phyloP scores from a whole-genome alignment of 2,329 filamentous ascomycete genomes.

The Microsporum audouinii region DNA sequence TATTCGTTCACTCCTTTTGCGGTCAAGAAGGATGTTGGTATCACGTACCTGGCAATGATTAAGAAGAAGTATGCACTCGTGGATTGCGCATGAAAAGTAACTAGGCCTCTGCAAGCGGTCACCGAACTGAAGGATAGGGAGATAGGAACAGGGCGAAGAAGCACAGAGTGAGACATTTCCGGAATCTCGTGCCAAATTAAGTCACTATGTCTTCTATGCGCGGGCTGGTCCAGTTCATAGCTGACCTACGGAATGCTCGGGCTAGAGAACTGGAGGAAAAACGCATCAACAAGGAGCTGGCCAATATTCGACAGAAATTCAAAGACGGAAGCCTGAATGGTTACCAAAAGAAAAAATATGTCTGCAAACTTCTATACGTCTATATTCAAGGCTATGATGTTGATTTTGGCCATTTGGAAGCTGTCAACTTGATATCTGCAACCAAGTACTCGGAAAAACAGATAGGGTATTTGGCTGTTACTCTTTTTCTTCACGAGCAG shows the following conservation, averaged over 20 bases:
- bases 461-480: conserved; percentile 96
- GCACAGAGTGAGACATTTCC: not conserved
- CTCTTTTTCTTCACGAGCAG: conserved; percentile 90
- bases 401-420: conserved; percentile 96
- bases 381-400: conserved; percentile 99
- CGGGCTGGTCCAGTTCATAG: conserved; percentile 95
- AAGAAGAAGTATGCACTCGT: conserved; percentile 6
- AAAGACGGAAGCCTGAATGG: conserved; percentile 88
- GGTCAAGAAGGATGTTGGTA: conserved; percentile 1
- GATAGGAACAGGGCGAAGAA: not conserved
- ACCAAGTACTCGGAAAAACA: conserved; percentile 98
- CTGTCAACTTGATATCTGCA: conserved; percentile 92
- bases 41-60: conserved; percentile 1
- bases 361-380: conserved; percentile 98
- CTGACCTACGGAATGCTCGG: conserved; percentile 85
- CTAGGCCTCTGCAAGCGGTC: conserved; percentile 5
- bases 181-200: not conserved
- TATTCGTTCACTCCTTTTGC: not conserved
- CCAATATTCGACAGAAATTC: conserved; percentile 97
- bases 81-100: conserved; percentile 5
- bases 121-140: not conserved
- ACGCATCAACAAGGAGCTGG: conserved; percentile 97
- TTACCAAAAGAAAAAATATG: conserved; percentile 99
- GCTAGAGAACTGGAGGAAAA: conserved; percentile 96
- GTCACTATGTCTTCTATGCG: conserved; percentile 39